Evolutionary conservation across 495 filamentous ascomycete species (phyloP), one percentile per base, ranked within the genome.

Genomic region (Penicillium goetzii): DNA sequence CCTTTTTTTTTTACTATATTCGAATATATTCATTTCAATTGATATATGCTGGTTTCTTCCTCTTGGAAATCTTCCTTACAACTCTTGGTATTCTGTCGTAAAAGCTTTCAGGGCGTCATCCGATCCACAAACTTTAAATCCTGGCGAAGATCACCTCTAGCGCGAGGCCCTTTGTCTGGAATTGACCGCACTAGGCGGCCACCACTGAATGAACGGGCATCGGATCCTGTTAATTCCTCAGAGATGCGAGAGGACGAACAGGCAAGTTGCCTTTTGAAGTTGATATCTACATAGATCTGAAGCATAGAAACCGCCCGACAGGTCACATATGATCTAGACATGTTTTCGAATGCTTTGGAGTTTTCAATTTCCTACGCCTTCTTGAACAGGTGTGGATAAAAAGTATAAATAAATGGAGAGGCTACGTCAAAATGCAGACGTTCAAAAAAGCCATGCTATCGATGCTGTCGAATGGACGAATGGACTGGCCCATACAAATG

Each of bases 131-230:
- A 69, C 58, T 60, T 53, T 60, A 62, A 65, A 69, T 66, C 66
- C 67, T 64, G 33, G 67, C 47, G 67, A 61, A 61, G 67, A 69
- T 69, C 67, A 58, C 15, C 49, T 43, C 40, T 62, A 62, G 40
- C 49, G 54, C 47, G 58, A 61, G 51, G 36, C 19, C n/a, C 19
- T 23, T 19, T 34, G 17, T n/a, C n/a, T 50, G 7, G 21, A 23
- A n/a, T 32, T 36, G n/a, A 51, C 14, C 14, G 47, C 5, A 25
- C 11, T 26, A 15, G 2, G 9, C 1, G 23, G 23, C 45, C 19
- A 49, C 3, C 45, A 26, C 9, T 49, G 9, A 19, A 26, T 49
- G 9, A 26, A 30, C 28, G 2, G 6, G 3, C 9, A 21, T 49
- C 12, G 23, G 10, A 14, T 49, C 2, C 23, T 49, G 4, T 0